Evolutionary conservation across 2,329 filamentous ascomycete genomes (phyloP).

Genomic region (Phialophora chinensis): DNA sequence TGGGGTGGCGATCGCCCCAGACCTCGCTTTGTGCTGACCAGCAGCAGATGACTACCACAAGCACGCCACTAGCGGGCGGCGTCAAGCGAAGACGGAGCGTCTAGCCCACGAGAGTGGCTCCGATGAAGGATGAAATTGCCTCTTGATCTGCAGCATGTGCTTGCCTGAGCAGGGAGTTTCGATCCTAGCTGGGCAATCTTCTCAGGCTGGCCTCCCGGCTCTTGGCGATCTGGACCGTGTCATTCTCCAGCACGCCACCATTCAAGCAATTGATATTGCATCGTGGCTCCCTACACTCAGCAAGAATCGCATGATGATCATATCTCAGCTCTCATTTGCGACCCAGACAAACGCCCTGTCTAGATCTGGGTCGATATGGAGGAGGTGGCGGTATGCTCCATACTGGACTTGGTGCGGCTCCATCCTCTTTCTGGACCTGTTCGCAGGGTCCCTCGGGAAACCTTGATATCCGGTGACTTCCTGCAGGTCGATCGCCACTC

Average conservation of each 20-base stretch:
- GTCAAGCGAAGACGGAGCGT: slow-evolving; percentile 4
- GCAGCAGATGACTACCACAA: background rate
- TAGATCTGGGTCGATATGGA: background rate
- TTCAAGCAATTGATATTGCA: background rate
- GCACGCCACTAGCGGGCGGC: background rate
- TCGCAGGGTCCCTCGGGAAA: background rate
- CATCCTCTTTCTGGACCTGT: background rate
- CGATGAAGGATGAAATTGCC: background rate
- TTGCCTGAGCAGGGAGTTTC: background rate
- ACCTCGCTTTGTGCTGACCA: background rate
- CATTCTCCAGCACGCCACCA: background rate
- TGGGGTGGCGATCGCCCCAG: slow-evolving; percentile 3
- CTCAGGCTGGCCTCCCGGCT: background rate
- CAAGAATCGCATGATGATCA: background rate
- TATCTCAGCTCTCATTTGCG: background rate
- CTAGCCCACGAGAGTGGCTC: slow-evolving; percentile 11
- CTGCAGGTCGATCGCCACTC: background rate
- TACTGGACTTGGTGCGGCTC: background rate
- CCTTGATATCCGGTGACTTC: background rate
- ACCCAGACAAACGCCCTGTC: background rate
- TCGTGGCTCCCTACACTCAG: background rate
- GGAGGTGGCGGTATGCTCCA: background rate
- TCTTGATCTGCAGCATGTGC: slow-evolving; percentile 10
- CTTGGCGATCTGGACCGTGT: slow-evolving; percentile 1
- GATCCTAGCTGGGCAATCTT: background rate